These are phyloP conservation scores for Eimeria acervulina DNA, from an alignment of 169 alveolate genomes.

Conservation along the genomic window DNA sequence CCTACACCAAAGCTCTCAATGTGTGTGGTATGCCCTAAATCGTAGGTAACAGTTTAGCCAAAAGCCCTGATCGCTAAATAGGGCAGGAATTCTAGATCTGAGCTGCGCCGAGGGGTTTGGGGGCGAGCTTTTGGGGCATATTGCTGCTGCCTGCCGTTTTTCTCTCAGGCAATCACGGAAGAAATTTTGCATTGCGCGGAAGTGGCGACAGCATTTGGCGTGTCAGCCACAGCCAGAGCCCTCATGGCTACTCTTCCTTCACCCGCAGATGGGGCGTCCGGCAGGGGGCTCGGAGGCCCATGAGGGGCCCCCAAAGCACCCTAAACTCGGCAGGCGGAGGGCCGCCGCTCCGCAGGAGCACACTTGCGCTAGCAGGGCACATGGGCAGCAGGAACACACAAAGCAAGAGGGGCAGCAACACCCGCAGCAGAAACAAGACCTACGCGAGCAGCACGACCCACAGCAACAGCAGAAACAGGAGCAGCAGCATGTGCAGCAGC, in stretches of 20 bases:
- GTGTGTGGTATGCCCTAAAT: neutral
- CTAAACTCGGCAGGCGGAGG: constrained; percentile 7
- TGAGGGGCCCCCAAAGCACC: neutral
- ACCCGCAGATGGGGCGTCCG: constrained; percentile 44
- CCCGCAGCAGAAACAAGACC: neutral
- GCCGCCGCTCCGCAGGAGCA: constrained; percentile 11
- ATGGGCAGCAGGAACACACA: neutral
- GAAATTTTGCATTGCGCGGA: constrained; percentile 76
- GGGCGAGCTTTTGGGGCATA: neutral
- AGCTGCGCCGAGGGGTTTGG: neutral
- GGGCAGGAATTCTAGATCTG: neutral
- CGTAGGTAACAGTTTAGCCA: neutral
- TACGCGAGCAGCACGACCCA: neutral
- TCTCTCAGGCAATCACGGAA: constrained; percentile 60
- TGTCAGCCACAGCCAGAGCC: constrained; percentile 73
- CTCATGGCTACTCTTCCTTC: constrained; percentile 74
- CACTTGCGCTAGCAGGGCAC: neutral
- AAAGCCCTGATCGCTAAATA: neutral
- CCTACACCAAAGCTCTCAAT: neutral
- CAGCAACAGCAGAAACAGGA: neutral
- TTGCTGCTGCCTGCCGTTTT: neutral
- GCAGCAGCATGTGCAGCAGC: constrained; percentile 44
- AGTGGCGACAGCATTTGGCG: constrained; percentile 74
- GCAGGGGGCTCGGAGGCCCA: neutral
- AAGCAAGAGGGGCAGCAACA: constrained; percentile 12